Percentiles rank a stretch among this genome's conserved stretches.
Evolutionary conservation across 805 yeast species (phyloP).

Genomic region (Sugiyamaella lignohabitans): DNA sequence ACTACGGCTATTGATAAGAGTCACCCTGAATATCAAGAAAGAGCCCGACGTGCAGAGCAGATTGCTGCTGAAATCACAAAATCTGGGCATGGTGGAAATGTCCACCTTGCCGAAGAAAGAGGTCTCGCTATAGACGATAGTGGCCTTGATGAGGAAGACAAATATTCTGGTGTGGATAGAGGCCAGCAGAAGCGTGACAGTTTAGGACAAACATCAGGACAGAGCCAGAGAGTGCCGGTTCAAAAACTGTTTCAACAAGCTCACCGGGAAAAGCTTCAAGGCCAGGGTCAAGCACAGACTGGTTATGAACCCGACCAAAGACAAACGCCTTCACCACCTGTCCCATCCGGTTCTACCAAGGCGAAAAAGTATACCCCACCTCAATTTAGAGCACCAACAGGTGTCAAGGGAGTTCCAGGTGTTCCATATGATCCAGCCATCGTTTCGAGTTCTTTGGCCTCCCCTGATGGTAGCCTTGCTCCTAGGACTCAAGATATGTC

Average conservation of each 20-base stretch:
- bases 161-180: slow-evolving; percentile 86
- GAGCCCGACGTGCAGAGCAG: slow-evolving; percentile 63
- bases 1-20: slow-evolving; percentile 68
- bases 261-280: background rate
- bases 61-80: slow-evolving; percentile 80
- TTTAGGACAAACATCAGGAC: background rate
- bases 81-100: slow-evolving; percentile 55
- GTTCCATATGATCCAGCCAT: slow-evolving; percentile 56
- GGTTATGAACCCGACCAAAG: background rate
- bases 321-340: too few relatives aligned
- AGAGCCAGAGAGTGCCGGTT: background rate
- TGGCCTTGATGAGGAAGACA: slow-evolving; percentile 92
- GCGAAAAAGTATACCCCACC: slow-evolving; percentile 23
- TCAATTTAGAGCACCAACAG: slow-evolving; percentile 24
- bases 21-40: slow-evolving; percentile 65
- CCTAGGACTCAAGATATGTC: background rate
- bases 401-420: slow-evolving; percentile 29
- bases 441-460: slow-evolving; percentile 34
- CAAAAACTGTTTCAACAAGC: slow-evolving; percentile 1
- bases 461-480: slow-evolving; percentile 15
- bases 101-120: slow-evolving; percentile 89
- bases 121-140: slow-evolving; percentile 70
- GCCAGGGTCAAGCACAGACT: background rate
- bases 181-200: slow-evolving; percentile 8
- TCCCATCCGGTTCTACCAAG: background rate